phyloP scores from a whole-genome alignment of 2,329 filamentous ascomycete species.

The Fusarium nelsonii region DNA sequence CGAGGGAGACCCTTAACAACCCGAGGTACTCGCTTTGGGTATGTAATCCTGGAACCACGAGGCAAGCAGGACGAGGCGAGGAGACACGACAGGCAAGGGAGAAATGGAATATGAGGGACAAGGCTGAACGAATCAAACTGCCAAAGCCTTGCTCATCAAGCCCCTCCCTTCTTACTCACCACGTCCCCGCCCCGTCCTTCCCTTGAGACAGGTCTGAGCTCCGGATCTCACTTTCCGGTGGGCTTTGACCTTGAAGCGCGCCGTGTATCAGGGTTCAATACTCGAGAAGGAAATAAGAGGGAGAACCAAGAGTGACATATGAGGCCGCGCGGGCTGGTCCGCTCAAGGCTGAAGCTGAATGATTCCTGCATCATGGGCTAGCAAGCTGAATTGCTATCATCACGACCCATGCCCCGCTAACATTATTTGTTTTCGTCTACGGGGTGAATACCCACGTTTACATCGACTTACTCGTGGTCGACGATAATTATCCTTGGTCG shows the following conservation, averaged over 20 bases:
- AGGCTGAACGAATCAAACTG: slow-evolving; percentile 46
- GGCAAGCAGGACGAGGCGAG: slow-evolving; percentile 43
- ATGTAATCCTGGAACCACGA: slow-evolving; percentile 45
- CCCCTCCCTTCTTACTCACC: slow-evolving; percentile 34
- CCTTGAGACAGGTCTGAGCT: slow-evolving; percentile 36
- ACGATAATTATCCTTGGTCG: slow-evolving; percentile 36
- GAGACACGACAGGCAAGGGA: slow-evolving; percentile 35
- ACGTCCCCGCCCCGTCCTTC: slow-evolving; percentile 29
- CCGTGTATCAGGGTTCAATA: slow-evolving; percentile 30
- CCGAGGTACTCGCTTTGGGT: slow-evolving; percentile 29
- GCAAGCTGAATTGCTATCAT: slow-evolving; percentile 36
- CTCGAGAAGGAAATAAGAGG: slow-evolving; percentile 15
- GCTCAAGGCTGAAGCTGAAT: slow-evolving; percentile 44
- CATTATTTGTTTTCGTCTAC: slow-evolving; percentile 30
- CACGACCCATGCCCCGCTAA: slow-evolving; percentile 28
- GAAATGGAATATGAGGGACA: slow-evolving; percentile 33
- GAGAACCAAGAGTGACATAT: slow-evolving; percentile 13
- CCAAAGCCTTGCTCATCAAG: slow-evolving; percentile 39
- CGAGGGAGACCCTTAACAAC: slow-evolving; percentile 31
- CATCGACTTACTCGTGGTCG: slow-evolving; percentile 31
- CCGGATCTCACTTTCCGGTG: slow-evolving; percentile 38
- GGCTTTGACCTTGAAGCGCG: slow-evolving; percentile 37
- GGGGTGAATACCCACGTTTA: slow-evolving; percentile 16
- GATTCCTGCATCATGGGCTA: slow-evolving; percentile 33
- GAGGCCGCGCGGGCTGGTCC: slow-evolving; percentile 31